Base-by-base conservation (phyloP, 371 early-diverging fungal species). In the Basidiobolus meristosporus region DNA sequence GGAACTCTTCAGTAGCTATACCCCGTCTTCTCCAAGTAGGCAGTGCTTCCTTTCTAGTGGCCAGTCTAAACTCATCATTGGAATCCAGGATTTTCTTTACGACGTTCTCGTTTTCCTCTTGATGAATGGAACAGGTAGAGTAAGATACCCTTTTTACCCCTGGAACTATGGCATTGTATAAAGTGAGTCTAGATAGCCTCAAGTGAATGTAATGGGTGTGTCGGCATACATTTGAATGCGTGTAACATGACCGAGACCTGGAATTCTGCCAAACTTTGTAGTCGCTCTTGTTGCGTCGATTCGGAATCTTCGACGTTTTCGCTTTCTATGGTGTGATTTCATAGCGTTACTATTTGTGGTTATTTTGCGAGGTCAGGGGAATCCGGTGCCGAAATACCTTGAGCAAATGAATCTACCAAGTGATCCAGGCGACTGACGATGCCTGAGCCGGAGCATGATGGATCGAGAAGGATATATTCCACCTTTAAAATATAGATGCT, bases 391-490 rank as follows among this genome's bases (percentile, higher is more conserved):
- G 1, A 48, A 51, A 6, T 48, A 20, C 58, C 62, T 18, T 63
- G 62, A 39, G 56, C 66, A 14, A 47, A 50, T 0, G 41, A 35
- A 45, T 85, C 82, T 0, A 88, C 67, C 11, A 90, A 59, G 41
- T 74, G 69, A 46, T 93, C 90, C 47, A 89, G 47, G 31, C 91
- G 63, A 39, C 74, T 75, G 36, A 88, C 73, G 31, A 92, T 98
- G 2, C 98, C 98, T 14, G 93, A 91, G 1, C 99, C 99, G 30
- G 92, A 90, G 52, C 99, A 99, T 3, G 90, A 88, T 11, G 99
- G 99, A 61, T 99, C 99, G 30, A 98, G 59, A 30, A 99, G 54
- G 36, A 95, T 80, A 57, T 90, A 91, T 40, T 89, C 82, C 5
- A 90, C 89, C 39, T 66, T n/a, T n/a, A n/a, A 36, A 28, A 32